phyloP scores from a whole-genome alignment of 495 filamentous ascomycete genomes.

The Hypoxylon intermedium region DNA sequence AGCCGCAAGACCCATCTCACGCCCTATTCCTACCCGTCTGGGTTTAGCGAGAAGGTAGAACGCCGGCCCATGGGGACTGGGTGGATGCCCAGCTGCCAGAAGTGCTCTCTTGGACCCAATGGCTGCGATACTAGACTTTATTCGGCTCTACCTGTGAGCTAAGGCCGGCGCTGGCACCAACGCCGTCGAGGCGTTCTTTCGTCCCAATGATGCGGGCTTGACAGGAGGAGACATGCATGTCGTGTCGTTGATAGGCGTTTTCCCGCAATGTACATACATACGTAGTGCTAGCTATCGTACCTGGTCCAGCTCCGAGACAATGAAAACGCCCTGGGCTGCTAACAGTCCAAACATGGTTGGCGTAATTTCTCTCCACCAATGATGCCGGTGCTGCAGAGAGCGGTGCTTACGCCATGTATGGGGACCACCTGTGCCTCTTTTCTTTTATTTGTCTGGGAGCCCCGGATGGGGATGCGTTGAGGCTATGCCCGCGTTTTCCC shows the following conservation, averaged over 20 bases:
- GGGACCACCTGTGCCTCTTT: not conserved
- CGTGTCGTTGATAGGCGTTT: conserved; percentile 1
- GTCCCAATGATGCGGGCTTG: not conserved
- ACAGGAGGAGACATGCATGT: not conserved
- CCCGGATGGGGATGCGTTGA: conserved; percentile 27
- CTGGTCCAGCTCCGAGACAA: conserved; percentile 7
- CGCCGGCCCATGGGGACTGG: conserved; percentile 23
- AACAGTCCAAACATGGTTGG: conserved; percentile 17
- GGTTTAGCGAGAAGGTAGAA: conserved; percentile 12
- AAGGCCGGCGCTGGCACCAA: no score
- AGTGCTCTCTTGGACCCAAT: conserved; percentile 18
- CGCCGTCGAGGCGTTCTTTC: conserved; percentile 21
- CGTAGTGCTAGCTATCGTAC: not conserved
- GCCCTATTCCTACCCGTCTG: conserved; percentile 21
- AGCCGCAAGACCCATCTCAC: conserved; percentile 27
- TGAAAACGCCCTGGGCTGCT: conserved; percentile 15
- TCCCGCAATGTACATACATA: no score
- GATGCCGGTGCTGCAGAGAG: conserved; percentile 10
- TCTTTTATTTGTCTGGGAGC: conserved; percentile 1
- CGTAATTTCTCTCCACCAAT: conserved; percentile 22
- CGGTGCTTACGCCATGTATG: conserved; percentile 3
- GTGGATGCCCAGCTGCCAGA: conserved; percentile 26
- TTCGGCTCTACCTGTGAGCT: no score
- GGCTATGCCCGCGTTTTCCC: conserved; percentile 26
- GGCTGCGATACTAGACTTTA: no score